Percentiles rank a stretch among this genome's conserved stretches.
phyloP scores from a whole-genome alignment of 306 rosid species.

The Corylus heterophylla region DNA sequence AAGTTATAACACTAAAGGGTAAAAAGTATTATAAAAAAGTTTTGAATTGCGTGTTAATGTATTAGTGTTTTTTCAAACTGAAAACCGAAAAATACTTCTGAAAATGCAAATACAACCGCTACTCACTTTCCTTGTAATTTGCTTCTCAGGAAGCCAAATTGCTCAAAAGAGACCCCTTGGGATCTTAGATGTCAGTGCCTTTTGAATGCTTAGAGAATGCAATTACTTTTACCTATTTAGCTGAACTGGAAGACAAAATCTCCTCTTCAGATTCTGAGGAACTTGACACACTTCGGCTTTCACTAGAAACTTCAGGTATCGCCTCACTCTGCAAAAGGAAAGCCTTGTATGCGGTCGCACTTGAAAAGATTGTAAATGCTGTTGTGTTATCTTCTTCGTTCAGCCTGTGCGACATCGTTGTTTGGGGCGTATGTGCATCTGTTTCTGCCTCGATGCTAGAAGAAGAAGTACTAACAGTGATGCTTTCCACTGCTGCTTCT shows the following conservation, averaged over 20 bases:
- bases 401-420: constrained; percentile 10
- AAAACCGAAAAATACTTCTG: too few relatives aligned
- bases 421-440: constrained; percentile 1
- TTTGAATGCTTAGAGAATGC: neutral
- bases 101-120: too few relatives aligned
- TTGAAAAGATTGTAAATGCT: constrained; percentile 12
- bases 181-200: neutral
- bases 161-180: too few relatives aligned
- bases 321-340: constrained; percentile 19
- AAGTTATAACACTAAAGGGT: too few relatives aligned
- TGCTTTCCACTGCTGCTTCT: neutral
- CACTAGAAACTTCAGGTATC: constrained; percentile 40
- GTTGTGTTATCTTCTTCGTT: constrained; percentile 24
- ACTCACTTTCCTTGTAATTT: too few relatives aligned
- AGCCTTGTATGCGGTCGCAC: constrained; percentile 9
- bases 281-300: constrained; percentile 36
- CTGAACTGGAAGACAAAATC: neutral
- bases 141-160: too few relatives aligned
- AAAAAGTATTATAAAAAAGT: too few relatives aligned
- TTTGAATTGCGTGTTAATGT: too few relatives aligned
- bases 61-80: too few relatives aligned
- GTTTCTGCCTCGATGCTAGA: constrained; percentile 17
- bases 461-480: neutral
- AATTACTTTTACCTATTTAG: neutral
- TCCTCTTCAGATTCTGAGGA: constrained; percentile 48